Evolutionary conservation across 2,329 filamentous ascomycete genomes (phyloP).

Genomic region (Neofusicoccum sp.): DNA sequence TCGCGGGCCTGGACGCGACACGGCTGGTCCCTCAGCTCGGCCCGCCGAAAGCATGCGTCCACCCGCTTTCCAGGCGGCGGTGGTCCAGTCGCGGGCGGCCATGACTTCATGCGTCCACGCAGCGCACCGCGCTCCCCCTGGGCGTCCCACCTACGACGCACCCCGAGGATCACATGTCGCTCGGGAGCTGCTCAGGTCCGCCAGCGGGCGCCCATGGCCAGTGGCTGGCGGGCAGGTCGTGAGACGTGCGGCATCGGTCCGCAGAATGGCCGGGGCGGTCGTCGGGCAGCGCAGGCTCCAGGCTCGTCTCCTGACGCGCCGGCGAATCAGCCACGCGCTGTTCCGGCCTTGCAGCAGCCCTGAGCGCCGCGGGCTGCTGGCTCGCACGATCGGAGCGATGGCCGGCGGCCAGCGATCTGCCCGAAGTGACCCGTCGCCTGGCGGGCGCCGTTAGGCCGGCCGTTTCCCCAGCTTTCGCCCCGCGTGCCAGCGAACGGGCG

Average conservation of each 20-base stretch:
- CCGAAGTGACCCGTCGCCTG: conserved; percentile 11
- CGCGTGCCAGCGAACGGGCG: neutral
- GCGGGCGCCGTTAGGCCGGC: conserved; percentile 8
- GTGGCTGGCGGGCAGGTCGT: conserved; percentile 1
- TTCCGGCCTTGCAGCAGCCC: neutral
- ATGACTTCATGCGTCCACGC: neutral
- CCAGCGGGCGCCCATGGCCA: neutral
- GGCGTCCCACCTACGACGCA: too few species aligned
- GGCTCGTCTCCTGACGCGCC: conserved; percentile 3
- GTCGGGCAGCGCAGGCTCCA: neutral
- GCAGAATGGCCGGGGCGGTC: neutral
- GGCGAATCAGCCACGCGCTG: neutral
- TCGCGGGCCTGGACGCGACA: too few species aligned
- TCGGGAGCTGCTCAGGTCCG: neutral
- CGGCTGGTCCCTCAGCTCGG: too few species aligned
- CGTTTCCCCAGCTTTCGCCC: conserved; percentile 8
- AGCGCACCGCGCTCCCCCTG: too few species aligned
- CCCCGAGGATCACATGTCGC: neutral
- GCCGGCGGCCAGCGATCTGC: conserved; percentile 2
- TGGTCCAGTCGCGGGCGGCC: neutral
- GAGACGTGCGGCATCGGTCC: conserved; percentile 10
- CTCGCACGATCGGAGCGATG: neutral
- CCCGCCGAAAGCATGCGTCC: neutral
- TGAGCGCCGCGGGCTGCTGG: neutral
- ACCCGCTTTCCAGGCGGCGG: neutral